A percentile compares a stretch with the other conserved stretches of the same genome.
Evolutionary conservation across 2,329 filamentous ascomycete species (phyloP).

Genomic region (Paradendryphiella salina): DNA sequence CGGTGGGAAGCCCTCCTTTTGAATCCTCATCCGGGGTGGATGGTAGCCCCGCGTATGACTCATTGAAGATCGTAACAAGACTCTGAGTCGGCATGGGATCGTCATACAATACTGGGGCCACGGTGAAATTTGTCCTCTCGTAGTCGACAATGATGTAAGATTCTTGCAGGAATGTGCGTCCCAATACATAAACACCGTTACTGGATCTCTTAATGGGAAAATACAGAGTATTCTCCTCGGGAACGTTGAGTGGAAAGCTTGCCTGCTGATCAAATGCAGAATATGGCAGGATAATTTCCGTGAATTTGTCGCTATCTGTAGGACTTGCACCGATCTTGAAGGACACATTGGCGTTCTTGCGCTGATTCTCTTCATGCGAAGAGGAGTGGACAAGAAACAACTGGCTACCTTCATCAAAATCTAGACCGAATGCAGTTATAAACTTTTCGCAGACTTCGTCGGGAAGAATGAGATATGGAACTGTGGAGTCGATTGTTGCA

Average conservation of each 20-base stretch:
- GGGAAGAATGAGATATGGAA: constrained; percentile 42
- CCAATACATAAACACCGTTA: constrained; percentile 33
- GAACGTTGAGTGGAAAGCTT: constrained; percentile 12
- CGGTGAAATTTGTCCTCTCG: constrained; percentile 40
- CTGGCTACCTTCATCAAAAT: constrained; percentile 35
- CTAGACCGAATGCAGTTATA: constrained; percentile 41
- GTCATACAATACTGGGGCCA: constrained; percentile 32
- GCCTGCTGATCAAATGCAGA: constrained; percentile 31
- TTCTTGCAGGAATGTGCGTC: constrained; percentile 45
- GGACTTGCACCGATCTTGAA: constrained; percentile 31
- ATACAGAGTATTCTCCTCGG: constrained; percentile 24
- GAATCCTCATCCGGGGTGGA: background rate
- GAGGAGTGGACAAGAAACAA: constrained; percentile 44
- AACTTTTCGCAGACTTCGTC: constrained; percentile 45
- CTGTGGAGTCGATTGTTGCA: constrained; percentile 46
- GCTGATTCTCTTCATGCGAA: constrained; percentile 26
- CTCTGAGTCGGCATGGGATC: constrained; percentile 26
- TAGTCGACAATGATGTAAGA: constrained; percentile 47
- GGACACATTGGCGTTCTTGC: constrained; percentile 30
- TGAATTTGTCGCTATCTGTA: constrained; percentile 9
- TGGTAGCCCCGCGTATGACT: constrained; percentile 16
- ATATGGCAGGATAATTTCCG: constrained; percentile 37
- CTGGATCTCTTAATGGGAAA: constrained; percentile 39
- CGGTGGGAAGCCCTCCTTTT: constrained; percentile 25
- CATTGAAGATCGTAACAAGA: constrained; percentile 33